Conservation (phyloP, 176 grass and related monocot species). For the Puccinellia tenuiflora region DNA sequence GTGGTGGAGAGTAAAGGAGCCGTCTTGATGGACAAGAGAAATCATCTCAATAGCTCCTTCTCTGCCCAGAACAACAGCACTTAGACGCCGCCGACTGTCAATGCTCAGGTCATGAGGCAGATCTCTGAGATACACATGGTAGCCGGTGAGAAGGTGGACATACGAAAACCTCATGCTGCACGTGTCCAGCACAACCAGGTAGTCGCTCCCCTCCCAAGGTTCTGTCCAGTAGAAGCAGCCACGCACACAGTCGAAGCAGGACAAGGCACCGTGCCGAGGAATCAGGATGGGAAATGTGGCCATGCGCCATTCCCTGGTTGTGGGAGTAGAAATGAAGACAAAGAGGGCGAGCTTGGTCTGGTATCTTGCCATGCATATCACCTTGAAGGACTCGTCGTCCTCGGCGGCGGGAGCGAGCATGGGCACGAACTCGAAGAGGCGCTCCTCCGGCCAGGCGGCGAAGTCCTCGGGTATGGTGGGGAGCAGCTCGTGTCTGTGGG, state of each 20-base stretch:
- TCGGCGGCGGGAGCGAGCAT: background rate
- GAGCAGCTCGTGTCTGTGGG: background rate
- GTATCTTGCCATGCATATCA: background rate
- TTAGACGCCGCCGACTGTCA: background rate
- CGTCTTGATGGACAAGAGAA: background rate
- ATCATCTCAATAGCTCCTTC: background rate
- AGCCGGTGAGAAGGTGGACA: background rate
- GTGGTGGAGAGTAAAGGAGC: background rate
- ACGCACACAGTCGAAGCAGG: background rate
- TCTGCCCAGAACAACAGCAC: background rate
- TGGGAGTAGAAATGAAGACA: background rate
- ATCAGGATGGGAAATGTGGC: background rate
- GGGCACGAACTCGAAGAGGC: background rate
- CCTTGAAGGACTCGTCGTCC: background rate
- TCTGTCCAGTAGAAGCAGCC: conserved; percentile 12
- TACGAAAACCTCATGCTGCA: background rate
- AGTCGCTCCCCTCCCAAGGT: background rate
- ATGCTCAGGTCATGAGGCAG: background rate
- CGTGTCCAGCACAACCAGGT: background rate
- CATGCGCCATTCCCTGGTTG: background rate
- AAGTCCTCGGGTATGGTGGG: background rate
- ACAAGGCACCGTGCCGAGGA: background rate
- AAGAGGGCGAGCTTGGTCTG: background rate
- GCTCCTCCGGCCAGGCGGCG: background rate
- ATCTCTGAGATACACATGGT: background rate